phyloP scores from a whole-genome alignment of 352 stramenopile genomes.

The Globisporangium heterothallicum region DNA sequence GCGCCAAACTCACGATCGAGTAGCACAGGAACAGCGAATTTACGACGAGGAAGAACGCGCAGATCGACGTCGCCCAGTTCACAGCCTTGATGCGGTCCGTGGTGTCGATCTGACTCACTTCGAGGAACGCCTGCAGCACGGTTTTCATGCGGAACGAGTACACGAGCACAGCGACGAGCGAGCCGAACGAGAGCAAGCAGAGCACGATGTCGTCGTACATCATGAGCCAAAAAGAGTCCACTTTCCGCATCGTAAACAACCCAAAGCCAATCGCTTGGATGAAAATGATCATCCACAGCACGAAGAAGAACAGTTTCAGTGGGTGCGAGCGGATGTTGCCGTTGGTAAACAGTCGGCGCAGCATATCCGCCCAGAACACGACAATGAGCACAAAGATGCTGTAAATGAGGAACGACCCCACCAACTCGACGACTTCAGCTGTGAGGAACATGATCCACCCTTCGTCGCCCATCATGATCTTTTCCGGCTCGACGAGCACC shows the following conservation, averaged over 20 bases:
- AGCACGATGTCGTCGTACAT: slow-evolving; percentile 91
- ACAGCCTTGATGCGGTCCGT: slow-evolving; percentile 95
- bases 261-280: slow-evolving; percentile 82
- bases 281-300: slow-evolving; percentile 61
- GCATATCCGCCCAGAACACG: slow-evolving; percentile 97
- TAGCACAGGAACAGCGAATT: slow-evolving; percentile 86
- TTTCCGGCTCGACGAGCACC: slow-evolving; percentile 51
- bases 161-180: slow-evolving; percentile 89
- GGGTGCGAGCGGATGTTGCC: slow-evolving; percentile 70
- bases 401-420: slow-evolving; percentile 93
- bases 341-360: slow-evolving; percentile 88
- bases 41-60: slow-evolving; percentile 94
- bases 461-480: slow-evolving; percentile 58
- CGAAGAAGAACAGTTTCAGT: slow-evolving; percentile 87
- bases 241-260: slow-evolving; percentile 73
- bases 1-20: slow-evolving; percentile 78
- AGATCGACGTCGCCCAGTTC: slow-evolving; percentile 93
- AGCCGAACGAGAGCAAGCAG: slow-evolving; percentile 81
- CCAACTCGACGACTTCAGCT: slow-evolving; percentile 84
- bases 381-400: slow-evolving; percentile 97
- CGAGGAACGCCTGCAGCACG: slow-evolving; percentile 92
- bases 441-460: slow-evolving; percentile 68
- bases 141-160: slow-evolving; percentile 95
- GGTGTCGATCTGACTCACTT: slow-evolving; percentile 96
- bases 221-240: slow-evolving; percentile 94